Percentiles rank a stretch among this genome's conserved stretches.
Evolutionary conservation across 2,329 filamentous ascomycete genomes (phyloP).

Genomic region (Penicillium hesseltinei): DNA sequence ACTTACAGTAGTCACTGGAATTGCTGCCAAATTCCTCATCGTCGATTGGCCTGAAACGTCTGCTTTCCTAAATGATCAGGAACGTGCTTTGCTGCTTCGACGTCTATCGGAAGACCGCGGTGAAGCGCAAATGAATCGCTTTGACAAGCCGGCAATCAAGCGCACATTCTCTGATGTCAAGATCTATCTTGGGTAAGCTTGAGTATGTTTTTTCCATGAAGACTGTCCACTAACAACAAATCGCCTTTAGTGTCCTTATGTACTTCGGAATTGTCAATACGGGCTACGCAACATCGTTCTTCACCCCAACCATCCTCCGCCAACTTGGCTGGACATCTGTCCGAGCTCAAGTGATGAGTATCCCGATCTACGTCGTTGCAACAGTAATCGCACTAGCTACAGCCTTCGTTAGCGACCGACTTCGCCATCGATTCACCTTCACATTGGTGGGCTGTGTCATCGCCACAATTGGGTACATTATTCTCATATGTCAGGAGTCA

Average conservation of each 20-base stretch:
- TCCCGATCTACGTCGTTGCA: conserved; percentile 62
- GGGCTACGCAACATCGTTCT: conserved; percentile 47
- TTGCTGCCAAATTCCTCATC: conserved; percentile 52
- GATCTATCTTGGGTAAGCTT: conserved; percentile 40
- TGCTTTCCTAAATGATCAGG: conserved; percentile 48
- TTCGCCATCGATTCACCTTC: conserved; percentile 55
- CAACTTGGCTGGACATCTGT: conserved; percentile 58
- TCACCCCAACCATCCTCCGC: conserved; percentile 44
- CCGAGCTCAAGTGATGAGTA: conserved; percentile 49
- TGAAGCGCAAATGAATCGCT: conserved; percentile 52
- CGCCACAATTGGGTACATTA: conserved; percentile 55
- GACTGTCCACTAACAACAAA: conserved; percentile 7
- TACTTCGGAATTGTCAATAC: conserved; percentile 60
- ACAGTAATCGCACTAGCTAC: conserved; percentile 56
- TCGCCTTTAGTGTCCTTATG: conserved; percentile 49
- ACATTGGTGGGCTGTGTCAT: conserved; percentile 52
- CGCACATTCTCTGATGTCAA: conserved; percentile 47
- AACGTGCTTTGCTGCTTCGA: conserved; percentile 44
- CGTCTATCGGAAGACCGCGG: conserved; percentile 46
- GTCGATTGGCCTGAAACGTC: conserved; percentile 47
- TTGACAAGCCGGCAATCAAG: conserved; percentile 49
- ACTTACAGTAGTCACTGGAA: conserved; percentile 47
- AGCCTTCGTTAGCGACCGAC: conserved; percentile 51
- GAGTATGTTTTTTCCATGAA: conserved; percentile 2
- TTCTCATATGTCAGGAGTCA: conserved; percentile 51